Percentiles rank a stretch among this genome's conserved stretches.
These are phyloP conservation scores for Arabidopsis hybrid DNA, from an alignment of 441 rosid genomes.

Conservation along the genomic window DNA sequence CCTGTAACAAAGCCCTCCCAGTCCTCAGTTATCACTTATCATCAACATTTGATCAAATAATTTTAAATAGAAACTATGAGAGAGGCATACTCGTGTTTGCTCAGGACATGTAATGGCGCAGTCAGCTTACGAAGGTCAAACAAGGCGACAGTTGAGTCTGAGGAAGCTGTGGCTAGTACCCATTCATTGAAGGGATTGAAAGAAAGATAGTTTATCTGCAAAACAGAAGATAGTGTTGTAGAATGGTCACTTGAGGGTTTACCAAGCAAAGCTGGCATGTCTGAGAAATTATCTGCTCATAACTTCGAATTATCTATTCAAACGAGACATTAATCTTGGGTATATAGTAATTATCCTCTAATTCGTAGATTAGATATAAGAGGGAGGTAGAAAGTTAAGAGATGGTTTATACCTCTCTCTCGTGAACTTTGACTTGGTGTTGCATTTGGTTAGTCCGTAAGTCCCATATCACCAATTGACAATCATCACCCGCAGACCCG, in stretches of 20 bases:
- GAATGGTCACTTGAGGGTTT: background rate
- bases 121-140: conserved; percentile 82
- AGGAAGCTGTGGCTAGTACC: conserved; percentile 88
- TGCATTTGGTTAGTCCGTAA: conserved; percentile 68
- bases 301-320: background rate
- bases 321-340: background rate
- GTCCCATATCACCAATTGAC: conserved; percentile 81
- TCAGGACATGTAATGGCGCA: conserved; percentile 65
- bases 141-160: conserved; percentile 75
- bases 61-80: conserved; percentile 3
- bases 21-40: background rate
- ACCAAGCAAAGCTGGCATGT: background rate
- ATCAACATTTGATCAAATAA: background rate
- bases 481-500: conserved; percentile 85
- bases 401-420: conserved; percentile 65
- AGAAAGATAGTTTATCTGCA: conserved; percentile 74
- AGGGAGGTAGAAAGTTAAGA: conserved; percentile 10
- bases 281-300: background rate
- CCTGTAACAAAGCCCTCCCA: conserved; percentile 47
- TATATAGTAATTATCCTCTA: background rate
- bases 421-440: conserved; percentile 71
- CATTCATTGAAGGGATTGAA: conserved; percentile 87
- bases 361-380: background rate
- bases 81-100: conserved; percentile 66
- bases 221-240: background rate